phyloP scores from a whole-genome alignment of 2,329 filamentous ascomycete genomes.

The Fusarium succisae region DNA sequence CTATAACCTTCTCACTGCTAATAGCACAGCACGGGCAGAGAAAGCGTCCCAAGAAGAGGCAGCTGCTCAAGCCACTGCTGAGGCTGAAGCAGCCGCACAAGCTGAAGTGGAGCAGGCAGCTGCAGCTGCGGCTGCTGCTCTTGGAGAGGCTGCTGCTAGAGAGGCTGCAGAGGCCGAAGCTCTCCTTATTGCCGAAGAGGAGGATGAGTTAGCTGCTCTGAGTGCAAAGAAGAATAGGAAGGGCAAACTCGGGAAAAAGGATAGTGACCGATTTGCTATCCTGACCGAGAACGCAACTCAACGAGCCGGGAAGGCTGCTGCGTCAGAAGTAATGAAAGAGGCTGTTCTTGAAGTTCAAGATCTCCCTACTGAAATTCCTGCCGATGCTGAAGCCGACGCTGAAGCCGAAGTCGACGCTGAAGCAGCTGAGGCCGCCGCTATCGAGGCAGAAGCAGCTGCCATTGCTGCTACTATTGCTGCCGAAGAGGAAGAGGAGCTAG shows the following conservation, averaged over 20 bases:
- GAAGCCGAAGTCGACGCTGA: neutral
- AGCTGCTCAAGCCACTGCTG: constrained; percentile 26
- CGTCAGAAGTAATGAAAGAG: constrained; percentile 40
- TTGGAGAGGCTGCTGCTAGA: constrained; percentile 17
- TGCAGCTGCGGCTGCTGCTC: constrained; percentile 17
- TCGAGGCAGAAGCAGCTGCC: constrained; percentile 45
- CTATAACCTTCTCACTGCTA: constrained; percentile 49
- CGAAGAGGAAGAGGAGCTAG: constrained; percentile 37
- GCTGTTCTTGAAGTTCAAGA: neutral
- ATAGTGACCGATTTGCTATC: constrained; percentile 43
- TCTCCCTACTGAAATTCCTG: constrained; percentile 11
- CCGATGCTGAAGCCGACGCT: constrained; percentile 22
- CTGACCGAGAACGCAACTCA: constrained; percentile 36
- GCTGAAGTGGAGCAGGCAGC: constrained; percentile 27
- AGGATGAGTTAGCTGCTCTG: constrained; percentile 41
- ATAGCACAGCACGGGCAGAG: constrained; percentile 43
- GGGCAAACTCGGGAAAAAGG: constrained; percentile 42
- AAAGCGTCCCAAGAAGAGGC: constrained; percentile 33
- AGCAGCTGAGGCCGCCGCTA: constrained; percentile 24
- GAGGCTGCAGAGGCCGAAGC: constrained; percentile 34
- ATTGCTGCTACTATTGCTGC: constrained; percentile 19
- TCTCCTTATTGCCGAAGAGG: constrained; percentile 33
- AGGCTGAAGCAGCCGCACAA: constrained; percentile 20
- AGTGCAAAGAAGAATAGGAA: constrained; percentile 49
- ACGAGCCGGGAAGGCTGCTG: constrained; percentile 34